These are phyloP conservation scores for Hyaloscypha bicolor DNA, from an alignment of 495 filamentous ascomycete genomes.

Conservation along the genomic window DNA sequence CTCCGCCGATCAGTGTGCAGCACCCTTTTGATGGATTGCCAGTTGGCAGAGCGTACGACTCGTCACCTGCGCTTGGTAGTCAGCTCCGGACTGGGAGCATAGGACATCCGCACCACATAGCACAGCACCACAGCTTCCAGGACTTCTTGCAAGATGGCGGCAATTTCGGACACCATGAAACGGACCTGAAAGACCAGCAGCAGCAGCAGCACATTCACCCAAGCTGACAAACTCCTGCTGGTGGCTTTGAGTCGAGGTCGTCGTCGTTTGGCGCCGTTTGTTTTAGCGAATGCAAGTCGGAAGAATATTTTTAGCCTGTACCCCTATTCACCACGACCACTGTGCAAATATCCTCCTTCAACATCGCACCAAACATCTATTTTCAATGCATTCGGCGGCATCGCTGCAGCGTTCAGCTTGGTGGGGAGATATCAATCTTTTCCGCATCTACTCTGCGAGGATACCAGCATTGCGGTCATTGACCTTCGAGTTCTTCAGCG, in stretches of 20 bases:
- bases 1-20: neutral
- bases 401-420: neutral
- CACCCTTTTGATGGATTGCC: constrained; percentile 11
- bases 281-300: neutral
- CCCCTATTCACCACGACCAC: neutral
- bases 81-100: constrained; percentile 24
- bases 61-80: constrained; percentile 6
- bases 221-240: neutral
- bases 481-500: neutral
- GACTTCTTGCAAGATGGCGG: constrained; percentile 21
- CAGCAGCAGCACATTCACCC: constrained; percentile 2
- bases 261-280: neutral
- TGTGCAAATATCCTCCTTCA: neutral
- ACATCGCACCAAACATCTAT: neutral
- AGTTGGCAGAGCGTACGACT: constrained; percentile 2
- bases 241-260: neutral
- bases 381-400: neutral
- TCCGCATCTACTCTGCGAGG: neutral
- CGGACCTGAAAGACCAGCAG: constrained; percentile 18
- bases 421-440: neutral
- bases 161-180: constrained; percentile 9
- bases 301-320: neutral
- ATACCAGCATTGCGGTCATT: neutral
- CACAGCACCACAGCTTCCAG: constrained; percentile 11
- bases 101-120: constrained; percentile 24